Evolutionary conservation across 306 rosid genomes (phyloP), one percentile per base, ranked within the genome.

Genomic region (Spatholobus suberectus): DNA sequence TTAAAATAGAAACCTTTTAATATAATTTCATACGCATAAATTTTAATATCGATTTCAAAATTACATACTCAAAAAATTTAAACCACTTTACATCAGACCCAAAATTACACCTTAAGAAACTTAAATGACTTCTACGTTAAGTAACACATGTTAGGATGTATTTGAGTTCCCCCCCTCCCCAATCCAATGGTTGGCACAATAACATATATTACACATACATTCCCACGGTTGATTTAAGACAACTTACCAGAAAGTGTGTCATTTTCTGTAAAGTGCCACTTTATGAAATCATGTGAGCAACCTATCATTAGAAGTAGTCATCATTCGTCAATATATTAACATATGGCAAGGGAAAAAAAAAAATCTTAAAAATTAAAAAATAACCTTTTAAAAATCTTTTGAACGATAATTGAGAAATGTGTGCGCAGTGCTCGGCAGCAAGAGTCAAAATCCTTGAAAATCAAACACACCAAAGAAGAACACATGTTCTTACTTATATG

Each of bases 391-490:
- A 70, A 68, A 43, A 44, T 9, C 4, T 0, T n/a, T 46, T n/a
- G n/a, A n/a, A n/a, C n/a, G 69, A 82, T 37, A 52, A 43, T 68
- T 35, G 26, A 44, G 75, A 76, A 84, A 24, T 76, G 73, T 65
- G 40, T 3, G 75, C 63, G 67, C 46, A 59, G 54, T 51, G 68
- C 20, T 24, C 11, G 44, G 65, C 4, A 49, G 6, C 18, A 54
- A 35, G 73, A 66, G 89, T 88, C 88, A 83, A 82, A 61, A 79
- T 46, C 20, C 29, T 72, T 74, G 88, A 87, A 87, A 66, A 87
- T 41, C 40, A 81, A 58, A 69, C n/a, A 57, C 84, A 57, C 76
- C 26, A 82, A 74, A 57, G n/a, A 74, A 68, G 81, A 85, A 85
- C 82, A 66, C 82, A 74, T 55, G 82, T 47, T 69, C 38, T 17